Evolutionary conservation across 1,284 basidiomycete genomes (phyloP).

Genomic region (Sanghuangporus baumii): DNA sequence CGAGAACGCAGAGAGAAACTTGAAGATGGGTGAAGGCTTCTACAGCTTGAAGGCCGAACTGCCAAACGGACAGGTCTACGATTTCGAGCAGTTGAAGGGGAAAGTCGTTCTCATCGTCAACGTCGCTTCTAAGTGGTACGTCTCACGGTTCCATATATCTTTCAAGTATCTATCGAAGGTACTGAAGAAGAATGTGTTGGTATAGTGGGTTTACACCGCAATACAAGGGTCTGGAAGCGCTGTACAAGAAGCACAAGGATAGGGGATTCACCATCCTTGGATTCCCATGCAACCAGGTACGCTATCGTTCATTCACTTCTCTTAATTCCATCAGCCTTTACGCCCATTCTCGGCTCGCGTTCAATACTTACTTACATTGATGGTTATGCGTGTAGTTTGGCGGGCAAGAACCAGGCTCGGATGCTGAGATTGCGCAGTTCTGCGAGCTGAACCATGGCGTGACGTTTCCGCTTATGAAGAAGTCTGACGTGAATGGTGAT

Average conservation of each 20-base stretch:
- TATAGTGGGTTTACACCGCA: constrained; percentile 83
- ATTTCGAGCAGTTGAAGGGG: constrained; percentile 65
- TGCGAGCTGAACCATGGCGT: constrained; percentile 77
- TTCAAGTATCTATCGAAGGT: constrained; percentile 4
- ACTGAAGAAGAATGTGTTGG: background rate
- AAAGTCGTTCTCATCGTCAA: constrained; percentile 76
- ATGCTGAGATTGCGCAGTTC: constrained; percentile 63
- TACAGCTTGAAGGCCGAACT: constrained; percentile 59
- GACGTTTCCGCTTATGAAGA: constrained; percentile 80
- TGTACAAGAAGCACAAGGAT: constrained; percentile 83
- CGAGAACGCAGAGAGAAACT: background rate
- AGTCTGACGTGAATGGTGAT: constrained; percentile 89
- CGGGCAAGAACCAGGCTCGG: constrained; percentile 71
- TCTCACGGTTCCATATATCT: background rate
- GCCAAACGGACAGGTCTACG: constrained; percentile 43
- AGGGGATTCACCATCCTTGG: constrained; percentile 75
- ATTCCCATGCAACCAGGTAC: constrained; percentile 89
- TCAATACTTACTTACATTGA: background rate
- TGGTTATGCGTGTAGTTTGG: constrained; percentile 46
- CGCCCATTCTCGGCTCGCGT: background rate
- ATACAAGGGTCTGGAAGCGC: constrained; percentile 77
- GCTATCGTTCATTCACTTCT: constrained; percentile 19
- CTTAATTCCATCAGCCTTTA: background rate
- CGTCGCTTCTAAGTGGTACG: constrained; percentile 67
- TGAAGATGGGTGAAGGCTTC: constrained; percentile 31